Evolutionary conservation across 805 yeast species (phyloP), one percentile per base, ranked within the genome.

Genomic region (Saccharomycopsis olivae): DNA sequence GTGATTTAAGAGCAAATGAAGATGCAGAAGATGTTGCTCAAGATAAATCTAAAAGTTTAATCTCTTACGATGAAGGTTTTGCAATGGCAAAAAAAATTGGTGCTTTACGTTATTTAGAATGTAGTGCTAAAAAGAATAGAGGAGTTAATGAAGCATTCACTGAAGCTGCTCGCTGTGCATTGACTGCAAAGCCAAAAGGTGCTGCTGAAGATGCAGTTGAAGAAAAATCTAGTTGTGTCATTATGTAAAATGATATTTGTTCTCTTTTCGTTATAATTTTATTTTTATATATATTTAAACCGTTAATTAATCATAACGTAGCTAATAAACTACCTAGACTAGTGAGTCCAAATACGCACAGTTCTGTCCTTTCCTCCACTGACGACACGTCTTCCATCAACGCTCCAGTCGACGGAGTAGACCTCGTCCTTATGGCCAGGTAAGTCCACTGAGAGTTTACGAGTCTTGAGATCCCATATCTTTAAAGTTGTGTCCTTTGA

Each of bases 141-240:
- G 98, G 98, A 49, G 98, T 92, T n/a, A 92, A 94, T 55, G 98
- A 92, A 64, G 97, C 96, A 8, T 92, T 92, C 58, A 87, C 96
- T 0, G 98, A 92, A 62, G 98, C 97, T 33, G 96, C 97, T 5
- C 78, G 98, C 58, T 88, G 95, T 54, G 97, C 96, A 2, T 68
- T 89, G 50, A 79, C 83, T 47, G 95, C 95, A 11, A 84, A 75
- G 55, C 83, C 94, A 37, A 84, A 78, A 62, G 89, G 88, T 40
- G 75, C 74, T 37, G 63, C 64, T 47, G 71, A 68, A 40, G 69
- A 66, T 39, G 54, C 55, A 8, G 58, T 54, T n/a, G 58, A 56
- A 5, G 44, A 48, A 18, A 53, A 57, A 33, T 21, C 31, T 11
- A 46, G 58, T 35, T 67, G 71, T 57, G 53, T 55, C 24, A 57